Conservation (phyloP, 176 grass and related monocot species). For the Eragrostis nindensis region DNA sequence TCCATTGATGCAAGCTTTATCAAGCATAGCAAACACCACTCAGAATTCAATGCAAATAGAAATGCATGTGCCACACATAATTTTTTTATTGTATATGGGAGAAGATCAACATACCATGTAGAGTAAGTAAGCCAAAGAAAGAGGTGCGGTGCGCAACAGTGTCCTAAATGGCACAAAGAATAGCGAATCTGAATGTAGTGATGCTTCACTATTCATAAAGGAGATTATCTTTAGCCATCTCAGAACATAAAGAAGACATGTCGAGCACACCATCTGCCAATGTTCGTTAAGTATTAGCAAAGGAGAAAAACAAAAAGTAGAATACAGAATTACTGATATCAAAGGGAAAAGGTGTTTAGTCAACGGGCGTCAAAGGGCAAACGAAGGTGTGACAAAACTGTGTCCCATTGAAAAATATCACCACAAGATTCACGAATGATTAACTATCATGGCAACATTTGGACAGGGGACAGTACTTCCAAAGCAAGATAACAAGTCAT, state of each 20-base stretch:
- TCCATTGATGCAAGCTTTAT: conserved; percentile 97
- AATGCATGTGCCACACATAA: neutral
- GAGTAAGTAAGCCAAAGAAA: conserved; percentile 95
- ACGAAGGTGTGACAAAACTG: neutral
- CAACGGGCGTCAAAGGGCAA: neutral
- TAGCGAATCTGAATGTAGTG: conserved; percentile 62
- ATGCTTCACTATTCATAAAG: conserved; percentile 71
- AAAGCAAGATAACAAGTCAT: neutral
- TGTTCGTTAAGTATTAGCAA: conserved; percentile 37
- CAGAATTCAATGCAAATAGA: conserved; percentile 35
- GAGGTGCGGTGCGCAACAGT: conserved; percentile 82
- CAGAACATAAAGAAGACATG: conserved; percentile 83
- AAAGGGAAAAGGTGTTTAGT: neutral
- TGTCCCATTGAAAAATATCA: neutral
- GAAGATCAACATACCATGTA: conserved; percentile 80
- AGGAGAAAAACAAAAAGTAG: conserved; percentile 1
- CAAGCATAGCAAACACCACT: conserved; percentile 35
- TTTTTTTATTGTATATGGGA: neutral
- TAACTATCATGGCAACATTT: too few relatives aligned
- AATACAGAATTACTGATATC: conserved; percentile 27
- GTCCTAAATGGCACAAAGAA: conserved; percentile 75
- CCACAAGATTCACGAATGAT: neutral
- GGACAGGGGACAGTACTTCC: neutral
- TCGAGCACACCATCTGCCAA: conserved; percentile 89
- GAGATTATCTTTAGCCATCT: conserved; percentile 85